These are phyloP conservation scores for Chloromonas sp. DNA, from an alignment of 163 green algal genomes.

Conservation along the genomic window DNA sequence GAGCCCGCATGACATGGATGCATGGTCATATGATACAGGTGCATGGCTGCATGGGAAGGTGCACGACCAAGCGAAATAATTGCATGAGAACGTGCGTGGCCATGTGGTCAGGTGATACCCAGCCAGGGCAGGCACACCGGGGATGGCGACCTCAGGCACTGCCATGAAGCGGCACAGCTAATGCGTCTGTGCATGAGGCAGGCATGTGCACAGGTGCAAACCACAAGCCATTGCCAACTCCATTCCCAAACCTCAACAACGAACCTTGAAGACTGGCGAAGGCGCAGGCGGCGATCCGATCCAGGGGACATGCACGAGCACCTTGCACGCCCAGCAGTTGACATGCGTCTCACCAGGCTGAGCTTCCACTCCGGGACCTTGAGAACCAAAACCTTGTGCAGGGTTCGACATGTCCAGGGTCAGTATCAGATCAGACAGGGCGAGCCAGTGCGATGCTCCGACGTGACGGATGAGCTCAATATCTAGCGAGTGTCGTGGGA, in stretches of 20 bases:
- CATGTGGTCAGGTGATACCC: too few species aligned
- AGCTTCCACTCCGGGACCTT: too few species aligned
- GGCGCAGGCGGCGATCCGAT: constrained; percentile 1
- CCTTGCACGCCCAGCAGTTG: constrained; percentile 29
- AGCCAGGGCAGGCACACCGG: not conserved
- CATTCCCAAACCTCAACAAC: not conserved
- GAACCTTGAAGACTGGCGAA: constrained; percentile 17
- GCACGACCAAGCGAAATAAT: too few species aligned
- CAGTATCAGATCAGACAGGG: too few species aligned
- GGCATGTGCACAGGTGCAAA: not conserved
- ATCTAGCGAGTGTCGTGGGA: too few species aligned
- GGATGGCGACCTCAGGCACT: not conserved
- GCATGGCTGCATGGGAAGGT: not conserved
- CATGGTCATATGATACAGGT: not conserved
- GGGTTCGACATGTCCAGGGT: too few species aligned
- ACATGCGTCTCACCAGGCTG: constrained; percentile 2
- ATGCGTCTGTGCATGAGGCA: not conserved
- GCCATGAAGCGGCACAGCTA: not conserved
- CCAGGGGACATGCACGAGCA: constrained; percentile 20
- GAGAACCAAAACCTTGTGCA: too few species aligned
- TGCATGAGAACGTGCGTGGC: too few species aligned
- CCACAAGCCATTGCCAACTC: not conserved
- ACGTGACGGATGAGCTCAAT: too few species aligned
- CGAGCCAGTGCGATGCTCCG: too few species aligned
- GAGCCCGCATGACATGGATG: not conserved